phyloP scores from a whole-genome alignment of 768 basidiomycete genomes.

The Megacollybia marginata region DNA sequence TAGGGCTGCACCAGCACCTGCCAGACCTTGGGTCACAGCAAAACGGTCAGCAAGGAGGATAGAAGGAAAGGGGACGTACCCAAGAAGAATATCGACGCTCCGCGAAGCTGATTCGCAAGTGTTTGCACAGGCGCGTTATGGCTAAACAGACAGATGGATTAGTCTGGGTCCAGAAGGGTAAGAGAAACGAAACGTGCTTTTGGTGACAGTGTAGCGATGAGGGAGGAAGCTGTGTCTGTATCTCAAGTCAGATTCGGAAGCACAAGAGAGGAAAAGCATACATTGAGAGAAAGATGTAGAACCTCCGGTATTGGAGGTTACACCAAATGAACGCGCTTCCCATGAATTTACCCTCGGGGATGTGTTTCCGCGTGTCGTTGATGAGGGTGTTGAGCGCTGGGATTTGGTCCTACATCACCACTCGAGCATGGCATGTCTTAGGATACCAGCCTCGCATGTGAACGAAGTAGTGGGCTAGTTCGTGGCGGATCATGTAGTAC shows the following conservation, averaged over 20 bases:
- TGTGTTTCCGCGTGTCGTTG: slow-evolving; percentile 26
- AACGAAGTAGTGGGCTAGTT: slow-evolving; percentile 52
- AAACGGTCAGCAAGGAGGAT: no score
- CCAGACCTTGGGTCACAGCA: slow-evolving; percentile 42
- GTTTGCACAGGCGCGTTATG: slow-evolving; percentile 26
- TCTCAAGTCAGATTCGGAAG: background rate
- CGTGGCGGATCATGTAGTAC: slow-evolving; percentile 48
- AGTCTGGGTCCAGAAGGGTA: background rate
- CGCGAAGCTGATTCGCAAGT: slow-evolving; percentile 45
- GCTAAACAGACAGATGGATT: background rate
- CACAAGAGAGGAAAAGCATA: slow-evolving; percentile 16
- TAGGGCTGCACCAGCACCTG: slow-evolving; percentile 45
- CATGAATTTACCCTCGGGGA: slow-evolving; percentile 36
- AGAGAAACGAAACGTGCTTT: slow-evolving; percentile 18
- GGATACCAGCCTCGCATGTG: slow-evolving; percentile 42
- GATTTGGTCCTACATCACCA: slow-evolving; percentile 47
- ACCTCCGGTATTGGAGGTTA: slow-evolving; percentile 69
- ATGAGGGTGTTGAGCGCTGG: slow-evolving; percentile 36
- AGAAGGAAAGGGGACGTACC: slow-evolving; percentile 9
- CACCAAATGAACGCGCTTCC: slow-evolving; percentile 60
- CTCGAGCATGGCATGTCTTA: slow-evolving; percentile 29
- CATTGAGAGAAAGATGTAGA: slow-evolving; percentile 59
- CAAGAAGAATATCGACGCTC: slow-evolving; percentile 55
- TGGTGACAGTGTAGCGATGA: slow-evolving; percentile 62
- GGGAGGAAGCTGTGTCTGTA: slow-evolving; percentile 60